Conservation (phyloP, 805 yeast genomes). For the Kuraishia cidri region DNA sequence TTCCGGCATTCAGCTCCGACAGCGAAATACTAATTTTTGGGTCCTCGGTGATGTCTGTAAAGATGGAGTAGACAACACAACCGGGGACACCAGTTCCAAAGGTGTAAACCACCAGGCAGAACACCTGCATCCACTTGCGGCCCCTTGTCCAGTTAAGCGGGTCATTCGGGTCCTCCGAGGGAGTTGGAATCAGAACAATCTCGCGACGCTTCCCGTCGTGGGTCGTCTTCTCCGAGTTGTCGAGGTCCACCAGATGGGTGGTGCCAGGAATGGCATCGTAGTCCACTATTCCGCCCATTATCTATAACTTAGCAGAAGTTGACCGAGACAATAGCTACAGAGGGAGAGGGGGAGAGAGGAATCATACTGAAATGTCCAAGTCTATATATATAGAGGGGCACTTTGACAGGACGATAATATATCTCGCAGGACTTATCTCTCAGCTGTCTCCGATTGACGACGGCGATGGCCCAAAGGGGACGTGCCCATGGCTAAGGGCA, state of each 20-base stretch:
- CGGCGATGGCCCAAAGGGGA: too few relatives aligned
- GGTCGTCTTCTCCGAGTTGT: conserved; percentile 9
- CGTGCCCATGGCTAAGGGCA: too few relatives aligned
- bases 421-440: too few relatives aligned
- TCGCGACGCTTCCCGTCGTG: conserved; percentile 18
- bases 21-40: conserved; percentile 25
- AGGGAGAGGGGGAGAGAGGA: too few relatives aligned
- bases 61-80: conserved; percentile 37
- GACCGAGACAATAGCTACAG: too few relatives aligned
- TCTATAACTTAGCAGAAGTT: too few relatives aligned
- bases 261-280: conserved; percentile 30
- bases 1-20: conserved; percentile 31
- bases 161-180: conserved; percentile 49
- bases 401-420: too few relatives aligned
- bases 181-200: conserved; percentile 45
- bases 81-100: conserved; percentile 36
- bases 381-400: too few relatives aligned
- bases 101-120: conserved; percentile 27
- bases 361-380: too few relatives aligned
- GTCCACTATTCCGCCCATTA: background rate
- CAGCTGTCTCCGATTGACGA: too few relatives aligned
- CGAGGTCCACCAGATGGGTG: conserved; percentile 31
- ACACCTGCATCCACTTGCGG: conserved; percentile 29
- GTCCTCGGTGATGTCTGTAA: conserved; percentile 22
- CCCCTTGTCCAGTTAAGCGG: conserved; percentile 44